A percentile compares a stretch with the other conserved stretches of the same genome.
Conservation (phyloP, 352 stramenopile genomes). For the Phytopythium mirpurense region DNA sequence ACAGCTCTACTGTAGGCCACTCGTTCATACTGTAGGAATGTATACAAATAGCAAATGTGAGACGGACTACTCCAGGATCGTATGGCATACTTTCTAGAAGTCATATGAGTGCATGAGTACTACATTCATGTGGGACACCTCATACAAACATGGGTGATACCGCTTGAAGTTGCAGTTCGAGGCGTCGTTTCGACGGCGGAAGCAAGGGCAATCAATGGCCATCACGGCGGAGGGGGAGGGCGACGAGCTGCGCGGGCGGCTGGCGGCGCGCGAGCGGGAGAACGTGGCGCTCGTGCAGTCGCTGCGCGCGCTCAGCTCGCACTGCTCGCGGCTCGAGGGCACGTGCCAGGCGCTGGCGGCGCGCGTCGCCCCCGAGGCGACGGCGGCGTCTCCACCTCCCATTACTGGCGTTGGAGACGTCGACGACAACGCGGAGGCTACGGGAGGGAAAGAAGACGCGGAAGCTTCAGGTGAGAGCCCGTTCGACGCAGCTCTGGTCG, state of each 20-base stretch:
- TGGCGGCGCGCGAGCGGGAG: constrained; percentile 33
- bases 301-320: constrained; percentile 31
- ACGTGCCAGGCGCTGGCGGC: constrained; percentile 3
- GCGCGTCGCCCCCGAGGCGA: not conserved
- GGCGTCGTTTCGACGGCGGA: not conserved
- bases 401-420: too few relatives aligned
- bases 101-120: not conserved
- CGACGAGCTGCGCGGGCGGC: constrained; percentile 11
- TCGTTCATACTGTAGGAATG: not conserved
- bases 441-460: not conserved
- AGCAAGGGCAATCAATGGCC: too few relatives aligned
- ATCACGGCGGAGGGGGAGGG: not conserved
- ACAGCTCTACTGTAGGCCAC: too few relatives aligned
- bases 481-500: constrained; percentile 12
- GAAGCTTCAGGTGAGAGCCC: not conserved
- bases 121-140: not conserved
- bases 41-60: not conserved
- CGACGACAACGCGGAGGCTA: too few relatives aligned
- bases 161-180: not conserved
- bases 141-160: not conserved
- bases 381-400: too few relatives aligned
- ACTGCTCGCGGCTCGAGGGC: constrained; percentile 11
- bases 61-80: not conserved
- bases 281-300: constrained; percentile 39
- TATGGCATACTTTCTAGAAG: not conserved